Evolutionary conservation across 306 rosid species (phyloP), one percentile per base, ranked within the genome.

Genomic region (Medicago arabica): DNA sequence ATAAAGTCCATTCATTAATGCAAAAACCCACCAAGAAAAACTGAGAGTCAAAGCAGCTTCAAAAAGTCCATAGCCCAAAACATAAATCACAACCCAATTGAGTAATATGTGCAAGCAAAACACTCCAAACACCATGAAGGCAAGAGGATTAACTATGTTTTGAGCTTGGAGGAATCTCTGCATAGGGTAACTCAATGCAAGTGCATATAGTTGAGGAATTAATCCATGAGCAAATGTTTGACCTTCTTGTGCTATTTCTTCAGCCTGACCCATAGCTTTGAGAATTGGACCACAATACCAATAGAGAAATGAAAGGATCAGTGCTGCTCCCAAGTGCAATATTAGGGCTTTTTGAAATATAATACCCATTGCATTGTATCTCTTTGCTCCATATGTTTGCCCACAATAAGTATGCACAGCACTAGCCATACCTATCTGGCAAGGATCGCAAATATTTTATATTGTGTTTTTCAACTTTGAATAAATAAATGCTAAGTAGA

Each of bases 391-490:
- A 15, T 78, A 86, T 15, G 93, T 88, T 78, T 84, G 90, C 28
- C 93, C 90, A 61, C 90, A 88, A 2, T 82, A 81, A 5, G 89
- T 88, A 75, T 86, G 90, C 38, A 86, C 88, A 1, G 90, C 92
- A 74, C 86, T 84, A 0, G 93, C 88, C 90, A 88, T 86, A 0
- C 90, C 93, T 67, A 84, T 47, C 92, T 86, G 80, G 3, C 46
- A 41, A 41, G 11, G 11, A 41, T 41, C 11, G 9, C 46, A 41
- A 41, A 41, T 41, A 41, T 41, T 8, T 7, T 41, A 9, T 41
- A 41, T 2, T 41, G 46, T 41, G 10, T 41, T 41, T 7, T 23
- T 23, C 2, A 23, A 23, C 28, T 23, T 23, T 23, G 28, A 23
- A 23, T 23, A 23, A 23, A 23, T 23, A 23, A 23, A 23, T 2